Evolutionary conservation across 371 early-diverging fungal species (phyloP), one percentile per base, ranked within the genome.

Genomic region (Apophysomyces ossiformis): DNA sequence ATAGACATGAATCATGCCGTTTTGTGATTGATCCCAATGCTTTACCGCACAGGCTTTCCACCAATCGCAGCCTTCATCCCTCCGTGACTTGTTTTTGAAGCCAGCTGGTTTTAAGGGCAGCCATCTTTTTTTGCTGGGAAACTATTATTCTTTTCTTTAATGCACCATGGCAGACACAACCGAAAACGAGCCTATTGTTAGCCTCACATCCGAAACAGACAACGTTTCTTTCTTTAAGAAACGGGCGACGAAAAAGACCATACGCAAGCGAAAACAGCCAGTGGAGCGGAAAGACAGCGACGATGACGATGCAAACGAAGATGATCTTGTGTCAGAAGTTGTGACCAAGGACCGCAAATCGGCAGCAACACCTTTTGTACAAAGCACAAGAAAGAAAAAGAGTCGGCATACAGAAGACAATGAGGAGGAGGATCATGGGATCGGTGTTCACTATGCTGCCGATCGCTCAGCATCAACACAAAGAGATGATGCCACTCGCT

Each of bases 221-320:
- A 75, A 77, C 46, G 85, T 85, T 1, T 76, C 85, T 12, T 82
- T 88, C 57, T 88, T 88, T 70, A 88, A 87, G 65, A 88, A 88
- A 68, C 71, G 86, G 36, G 65, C 76, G 7, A 74, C 82, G 26
- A 81, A 75, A 38, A 87, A 86, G 68, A 87, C 82, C 41, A 71
- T 86, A 39, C 81, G 87, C 38, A 87, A 87, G 43, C 81, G 84
- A 41, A 79, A 84, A 21, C 54, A 62, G 66, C 66, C 58, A 72
- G 44, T 12, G 38, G 67, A 66, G 11, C 66, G 70, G 13, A 64
- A 74, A 16, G 82, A 79, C 66, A 78, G 76, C 50, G 81, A 84
- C 35, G 54, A 70, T 45, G 69, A 71, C 41, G 71, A 78, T 37
- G 85, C 80, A 62, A 74, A 78, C 50, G 74, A 75, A 8, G 75